phyloP scores from a whole-genome alignment of 2,329 filamentous ascomycete genomes.

The Beauveria caledonica region DNA sequence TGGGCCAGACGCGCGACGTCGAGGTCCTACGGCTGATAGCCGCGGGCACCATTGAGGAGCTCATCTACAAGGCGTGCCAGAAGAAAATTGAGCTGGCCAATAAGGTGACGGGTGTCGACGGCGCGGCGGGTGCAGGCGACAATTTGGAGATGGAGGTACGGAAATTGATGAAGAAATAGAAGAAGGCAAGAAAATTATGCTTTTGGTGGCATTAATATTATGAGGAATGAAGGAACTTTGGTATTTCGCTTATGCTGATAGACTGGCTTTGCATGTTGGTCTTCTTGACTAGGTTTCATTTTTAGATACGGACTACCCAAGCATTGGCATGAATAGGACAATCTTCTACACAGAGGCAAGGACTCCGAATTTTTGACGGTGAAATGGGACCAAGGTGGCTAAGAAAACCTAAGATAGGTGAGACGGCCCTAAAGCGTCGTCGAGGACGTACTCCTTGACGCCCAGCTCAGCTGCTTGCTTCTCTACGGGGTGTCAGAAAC shows the following conservation, averaged over 20 bases:
- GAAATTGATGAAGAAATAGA: slow-evolving; percentile 32
- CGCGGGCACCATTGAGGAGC: slow-evolving; percentile 77
- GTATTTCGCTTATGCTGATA: background rate
- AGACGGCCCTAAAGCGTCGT: no score
- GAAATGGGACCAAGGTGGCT: no score
- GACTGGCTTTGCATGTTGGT: background rate
- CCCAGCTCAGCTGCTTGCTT: no score
- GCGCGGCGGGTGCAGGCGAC: slow-evolving; percentile 22
- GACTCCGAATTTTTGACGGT: no score
- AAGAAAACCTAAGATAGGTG: no score
- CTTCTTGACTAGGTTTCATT: background rate
- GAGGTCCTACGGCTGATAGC: slow-evolving; percentile 84
- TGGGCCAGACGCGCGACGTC: slow-evolving; percentile 84
- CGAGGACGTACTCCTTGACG: no score
- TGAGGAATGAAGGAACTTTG: background rate
- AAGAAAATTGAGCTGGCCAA: slow-evolving; percentile 86
- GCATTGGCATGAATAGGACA: background rate
- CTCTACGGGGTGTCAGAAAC: no score
- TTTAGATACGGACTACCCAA: background rate
- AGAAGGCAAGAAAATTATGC: background rate
- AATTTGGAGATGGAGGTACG: slow-evolving; percentile 37
- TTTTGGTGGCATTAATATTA: background rate
- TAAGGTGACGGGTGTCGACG: slow-evolving; percentile 39
- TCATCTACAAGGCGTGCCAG: slow-evolving; percentile 83
- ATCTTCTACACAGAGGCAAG: background rate